Percentiles rank a stretch among this genome's conserved stretches.
Conservation (phyloP, 2,329 filamentous ascomycete species). For the Arthrinium phaeospermum region DNA sequence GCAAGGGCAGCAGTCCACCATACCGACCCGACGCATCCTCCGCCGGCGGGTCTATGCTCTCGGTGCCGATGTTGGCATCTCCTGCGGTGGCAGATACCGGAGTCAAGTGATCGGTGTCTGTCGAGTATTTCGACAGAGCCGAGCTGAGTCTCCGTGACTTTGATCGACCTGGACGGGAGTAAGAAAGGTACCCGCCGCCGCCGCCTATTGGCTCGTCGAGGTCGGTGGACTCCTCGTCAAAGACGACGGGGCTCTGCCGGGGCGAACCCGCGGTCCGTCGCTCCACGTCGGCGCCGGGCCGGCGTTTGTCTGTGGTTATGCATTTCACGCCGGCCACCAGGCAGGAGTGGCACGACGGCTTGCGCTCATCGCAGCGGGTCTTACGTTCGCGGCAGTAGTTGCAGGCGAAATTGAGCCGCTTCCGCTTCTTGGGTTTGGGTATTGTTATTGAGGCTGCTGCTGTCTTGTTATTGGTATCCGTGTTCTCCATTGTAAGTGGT, state of each 20-base stretch:
- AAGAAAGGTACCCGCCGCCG: neutral
- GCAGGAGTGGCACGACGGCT: conserved; percentile 25
- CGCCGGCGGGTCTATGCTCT: conserved; percentile 16
- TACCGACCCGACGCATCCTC: conserved; percentile 28
- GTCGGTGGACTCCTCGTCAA: neutral
- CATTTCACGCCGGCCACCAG: conserved; percentile 22
- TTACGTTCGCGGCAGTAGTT: conserved; percentile 24
- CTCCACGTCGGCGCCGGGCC: conserved; percentile 22
- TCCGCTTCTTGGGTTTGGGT: conserved; percentile 19
- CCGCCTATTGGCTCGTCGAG: neutral
- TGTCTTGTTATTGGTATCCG: neutral
- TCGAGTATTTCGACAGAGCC: conserved; percentile 14
- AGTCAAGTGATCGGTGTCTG: neutral
- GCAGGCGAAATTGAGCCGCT: conserved; percentile 25
- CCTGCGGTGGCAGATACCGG: neutral
- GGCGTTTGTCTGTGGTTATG: conserved; percentile 24
- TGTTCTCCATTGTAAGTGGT: neutral
- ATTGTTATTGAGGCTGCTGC: neutral
- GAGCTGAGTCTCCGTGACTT: neutral
- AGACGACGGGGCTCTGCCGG: neutral
- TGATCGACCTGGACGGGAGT: neutral
- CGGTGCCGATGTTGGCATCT: conserved; percentile 6
- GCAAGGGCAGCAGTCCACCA: conserved; percentile 34
- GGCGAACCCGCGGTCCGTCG: conserved; percentile 14
- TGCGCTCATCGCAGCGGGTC: conserved; percentile 24